Conservation (phyloP, 352 stramenopile genomes). For the Globisporangium iwayamae region DNA sequence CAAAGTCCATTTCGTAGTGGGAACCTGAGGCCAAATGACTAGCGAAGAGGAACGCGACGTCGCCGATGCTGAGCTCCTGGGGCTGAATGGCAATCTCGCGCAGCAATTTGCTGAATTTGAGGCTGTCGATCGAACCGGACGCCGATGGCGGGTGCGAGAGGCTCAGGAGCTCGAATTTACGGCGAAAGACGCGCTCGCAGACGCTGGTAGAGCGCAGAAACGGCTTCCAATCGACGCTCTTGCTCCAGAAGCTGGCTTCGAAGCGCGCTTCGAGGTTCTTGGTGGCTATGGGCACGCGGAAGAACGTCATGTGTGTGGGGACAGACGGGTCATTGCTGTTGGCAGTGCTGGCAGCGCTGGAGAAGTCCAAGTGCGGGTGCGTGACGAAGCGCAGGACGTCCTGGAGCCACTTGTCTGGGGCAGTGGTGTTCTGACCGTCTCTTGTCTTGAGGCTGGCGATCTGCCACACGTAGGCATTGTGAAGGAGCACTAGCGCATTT, state of each 20-base stretch:
- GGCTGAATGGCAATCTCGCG: conserved; percentile 60
- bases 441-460: conserved; percentile 17
- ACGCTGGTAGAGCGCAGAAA: conserved; percentile 31
- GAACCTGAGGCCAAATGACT: conserved; percentile 33
- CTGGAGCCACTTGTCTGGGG: conserved; percentile 46
- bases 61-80: conserved; percentile 42
- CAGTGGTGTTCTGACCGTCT: neutral
- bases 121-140: conserved; percentile 42
- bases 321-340: neutral
- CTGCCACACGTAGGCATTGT: conserved; percentile 38
- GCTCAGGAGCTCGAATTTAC: conserved; percentile 45
- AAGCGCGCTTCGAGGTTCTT: conserved; percentile 29
- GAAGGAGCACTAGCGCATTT: conserved; percentile 25
- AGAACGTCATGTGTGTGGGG: conserved; percentile 17
- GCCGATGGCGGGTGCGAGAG: conserved; percentile 40
- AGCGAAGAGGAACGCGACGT: conserved; percentile 62
- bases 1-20: conserved; percentile 57
- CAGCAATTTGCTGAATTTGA: conserved; percentile 79
- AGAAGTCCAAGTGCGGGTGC: conserved; percentile 50
- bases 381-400: conserved; percentile 46
- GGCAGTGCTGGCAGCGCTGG: neutral
- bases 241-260: conserved; percentile 58
- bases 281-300: conserved; percentile 35
- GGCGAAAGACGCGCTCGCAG: conserved; percentile 27
- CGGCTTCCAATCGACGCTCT: conserved; percentile 40